Percentiles rank a stretch among this genome's conserved stretches.
phyloP scores from a whole-genome alignment of 2,329 filamentous ascomycete genomes.

The Colletotrichum horii region DNA sequence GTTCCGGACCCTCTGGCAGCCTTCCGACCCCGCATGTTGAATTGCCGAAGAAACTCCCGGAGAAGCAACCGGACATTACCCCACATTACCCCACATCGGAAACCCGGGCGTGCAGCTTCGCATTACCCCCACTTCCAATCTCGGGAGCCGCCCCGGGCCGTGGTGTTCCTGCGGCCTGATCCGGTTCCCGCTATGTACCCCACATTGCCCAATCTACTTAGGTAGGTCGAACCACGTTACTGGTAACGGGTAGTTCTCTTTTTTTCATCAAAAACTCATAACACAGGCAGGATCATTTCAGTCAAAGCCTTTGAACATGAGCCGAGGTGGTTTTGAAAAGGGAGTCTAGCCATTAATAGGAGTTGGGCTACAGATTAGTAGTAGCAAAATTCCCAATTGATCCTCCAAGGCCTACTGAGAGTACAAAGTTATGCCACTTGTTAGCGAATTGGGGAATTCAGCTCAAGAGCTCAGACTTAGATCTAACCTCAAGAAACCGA shows the following conservation, averaged over 20 bases:
- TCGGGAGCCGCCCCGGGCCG: not conserved
- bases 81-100: too few relatives aligned
- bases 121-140: not conserved
- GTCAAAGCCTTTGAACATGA: not conserved
- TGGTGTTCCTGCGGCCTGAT: not conserved
- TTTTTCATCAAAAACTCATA: not conserved
- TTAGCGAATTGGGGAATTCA: not conserved
- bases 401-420: rapidly evolving
- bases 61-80: not conserved
- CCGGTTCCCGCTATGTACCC: not conserved
- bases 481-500: not conserved
- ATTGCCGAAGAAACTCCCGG: not conserved
- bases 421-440: not conserved
- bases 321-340: not conserved
- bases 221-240: not conserved
- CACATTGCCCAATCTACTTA: not conserved
- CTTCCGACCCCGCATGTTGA: not conserved
- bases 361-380: not conserved
- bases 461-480: not conserved
- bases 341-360: not conserved
- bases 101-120: not conserved
- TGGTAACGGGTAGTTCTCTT: rapidly evolving
- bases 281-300: rapidly evolving
- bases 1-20: not conserved
- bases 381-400: not conserved